Evolutionary conservation across 2,329 filamentous ascomycete genomes (phyloP), one percentile per base, ranked within the genome.

Genomic region (Corinectria fuckeliana): DNA sequence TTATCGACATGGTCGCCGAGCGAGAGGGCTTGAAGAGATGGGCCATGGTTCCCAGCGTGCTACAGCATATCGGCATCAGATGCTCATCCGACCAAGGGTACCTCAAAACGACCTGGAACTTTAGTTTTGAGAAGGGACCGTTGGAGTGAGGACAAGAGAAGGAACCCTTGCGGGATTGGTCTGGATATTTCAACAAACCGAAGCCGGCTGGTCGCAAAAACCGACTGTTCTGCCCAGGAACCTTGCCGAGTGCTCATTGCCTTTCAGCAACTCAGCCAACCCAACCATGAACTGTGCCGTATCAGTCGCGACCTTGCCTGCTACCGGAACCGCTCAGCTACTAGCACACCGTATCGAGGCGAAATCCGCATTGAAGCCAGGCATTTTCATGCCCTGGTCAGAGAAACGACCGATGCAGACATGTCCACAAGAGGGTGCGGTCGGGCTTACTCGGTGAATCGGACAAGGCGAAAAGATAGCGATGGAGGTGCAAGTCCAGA

Each of bases 21-120:
- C 50, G 56, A 1, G 41, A 59, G 18, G 62, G 59, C 0, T 54
- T 75, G 7, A 65, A 58, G 38, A 75, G 74, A 48, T 75, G 74
- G 60, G 73, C 72, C 1, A 64, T 74, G 42, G 70, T 73, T 2
- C 72, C 72, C 5, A 73, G 71, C 10, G 68, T 75, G 4, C 56
- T 76, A 14, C 74, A 76, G 25, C 74, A 76, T 56, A 64, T 72
- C 4, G 74, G 74, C 7, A 62, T 69, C 6, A 63, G 63, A 30
- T 67, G 70, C 6, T 71, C 69, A 0, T 74, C 72, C 0, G 70
- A 66, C 5, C 41, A 57, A 25, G 71, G 68, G 2, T 66, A 56
- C 11, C 60, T 62, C 11, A 74, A 71, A 45, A 62, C 60, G 5
- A 72, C 71, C 1, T 74, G 72, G 72, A 74, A 67, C 50, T 74